phyloP scores from a whole-genome alignment of 768 basidiomycete species.

The Pleurotus citrinopileatus region DNA sequence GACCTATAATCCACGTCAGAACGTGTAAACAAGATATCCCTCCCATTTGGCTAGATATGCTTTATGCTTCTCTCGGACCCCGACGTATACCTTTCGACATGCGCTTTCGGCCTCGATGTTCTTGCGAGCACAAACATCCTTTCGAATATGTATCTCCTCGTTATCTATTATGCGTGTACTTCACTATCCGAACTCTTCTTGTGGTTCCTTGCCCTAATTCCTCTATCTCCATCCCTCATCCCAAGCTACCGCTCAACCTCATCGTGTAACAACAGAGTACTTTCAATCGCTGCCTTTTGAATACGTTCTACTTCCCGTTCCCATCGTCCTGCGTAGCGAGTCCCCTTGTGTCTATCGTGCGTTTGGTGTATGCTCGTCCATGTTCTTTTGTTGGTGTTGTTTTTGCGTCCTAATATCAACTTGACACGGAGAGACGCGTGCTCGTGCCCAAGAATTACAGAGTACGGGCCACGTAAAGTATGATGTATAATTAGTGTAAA shows the following conservation, averaged over 20 bases:
- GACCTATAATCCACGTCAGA: neutral
- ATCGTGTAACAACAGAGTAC: constrained; percentile 14
- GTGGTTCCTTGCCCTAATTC: no score
- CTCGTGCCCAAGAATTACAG: neutral
- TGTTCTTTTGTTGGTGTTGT: neutral
- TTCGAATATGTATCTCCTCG: neutral
- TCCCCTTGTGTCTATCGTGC: neutral
- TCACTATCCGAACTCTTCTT: no score
- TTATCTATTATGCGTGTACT: no score
- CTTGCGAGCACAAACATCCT: no score
- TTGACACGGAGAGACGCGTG: neutral
- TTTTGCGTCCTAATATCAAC: constrained; percentile 5
- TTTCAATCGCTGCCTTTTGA: no score
- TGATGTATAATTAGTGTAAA: constrained; percentile 25
- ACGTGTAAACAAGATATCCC: no score
- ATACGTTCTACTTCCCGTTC: no score
- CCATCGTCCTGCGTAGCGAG: neutral
- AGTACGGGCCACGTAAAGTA: constrained; percentile 20
- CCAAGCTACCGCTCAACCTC: no score
- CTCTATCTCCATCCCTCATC: no score
- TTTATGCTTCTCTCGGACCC: neutral
- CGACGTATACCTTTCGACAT: neutral
- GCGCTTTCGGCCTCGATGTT: no score
- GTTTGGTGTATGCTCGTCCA: neutral
- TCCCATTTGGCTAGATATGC: no score